Evolutionary conservation across 257 asterid species (phyloP).

Genomic region (Hygrophila difformis): DNA sequence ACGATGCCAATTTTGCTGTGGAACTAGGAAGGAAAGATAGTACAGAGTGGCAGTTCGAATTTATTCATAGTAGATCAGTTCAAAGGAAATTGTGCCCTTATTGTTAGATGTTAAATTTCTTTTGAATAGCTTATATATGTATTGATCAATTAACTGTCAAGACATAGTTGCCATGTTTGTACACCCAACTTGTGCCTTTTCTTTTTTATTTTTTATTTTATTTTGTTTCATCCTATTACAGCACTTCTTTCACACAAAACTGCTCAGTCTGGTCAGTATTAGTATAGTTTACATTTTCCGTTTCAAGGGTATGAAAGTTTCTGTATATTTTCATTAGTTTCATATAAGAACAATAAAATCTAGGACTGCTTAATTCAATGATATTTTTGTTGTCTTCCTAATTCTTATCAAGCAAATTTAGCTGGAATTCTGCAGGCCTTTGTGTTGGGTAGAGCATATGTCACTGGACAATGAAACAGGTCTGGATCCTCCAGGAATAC

Average conservation of each 20-base stretch:
- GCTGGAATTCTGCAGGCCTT: constrained; percentile 47
- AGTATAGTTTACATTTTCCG: neutral
- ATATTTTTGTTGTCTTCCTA: neutral
- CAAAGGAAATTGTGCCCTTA: neutral
- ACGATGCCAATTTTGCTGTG: neutral
- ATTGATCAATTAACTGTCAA: no score
- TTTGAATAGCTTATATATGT: neutral
- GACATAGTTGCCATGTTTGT: neutral
- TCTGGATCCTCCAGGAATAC: constrained; percentile 73
- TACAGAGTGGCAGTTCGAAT: neutral
- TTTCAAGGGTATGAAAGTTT: neutral
- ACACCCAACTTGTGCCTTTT: neutral
- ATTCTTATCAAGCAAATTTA: neutral
- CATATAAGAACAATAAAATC: no score
- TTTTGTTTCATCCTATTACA: no score
- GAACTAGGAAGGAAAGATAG: neutral
- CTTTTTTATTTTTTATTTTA: neutral
- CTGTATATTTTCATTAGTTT: neutral
- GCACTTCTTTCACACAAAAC: no score
- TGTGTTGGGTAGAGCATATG: constrained; percentile 97
- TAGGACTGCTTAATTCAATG: neutral
- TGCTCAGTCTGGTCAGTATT: no score
- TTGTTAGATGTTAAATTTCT: neutral
- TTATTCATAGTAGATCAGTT: neutral
- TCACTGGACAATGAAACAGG: constrained; percentile 90